Evolutionary conservation across 208 protist genomes (phyloP).

Genomic region (Herpetomonas tarakana): DNA sequence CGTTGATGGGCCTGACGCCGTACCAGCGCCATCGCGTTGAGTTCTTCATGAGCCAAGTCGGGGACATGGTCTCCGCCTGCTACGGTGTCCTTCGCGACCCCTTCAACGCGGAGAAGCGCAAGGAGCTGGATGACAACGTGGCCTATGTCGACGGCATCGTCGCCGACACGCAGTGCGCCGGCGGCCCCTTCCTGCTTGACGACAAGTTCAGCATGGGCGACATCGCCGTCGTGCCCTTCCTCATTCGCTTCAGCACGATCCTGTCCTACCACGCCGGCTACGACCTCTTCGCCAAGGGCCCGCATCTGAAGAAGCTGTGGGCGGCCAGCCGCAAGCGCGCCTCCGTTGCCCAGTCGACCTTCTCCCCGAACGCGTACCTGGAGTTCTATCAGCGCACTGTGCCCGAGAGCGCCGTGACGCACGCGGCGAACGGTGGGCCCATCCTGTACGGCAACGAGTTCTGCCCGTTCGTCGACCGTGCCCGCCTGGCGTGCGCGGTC

Average conservation of each 20-base stretch:
- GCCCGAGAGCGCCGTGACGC: constrained; percentile 32
- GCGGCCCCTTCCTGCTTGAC: constrained; percentile 66
- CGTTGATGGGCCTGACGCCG: constrained; percentile 40
- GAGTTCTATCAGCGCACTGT: constrained; percentile 30
- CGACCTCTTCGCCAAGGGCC: constrained; percentile 65
- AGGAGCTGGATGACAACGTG: constrained; percentile 41
- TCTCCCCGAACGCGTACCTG: constrained; percentile 36
- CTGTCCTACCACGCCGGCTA: constrained; percentile 65
- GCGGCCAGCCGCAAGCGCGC: constrained; percentile 37
- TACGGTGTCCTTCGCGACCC: constrained; percentile 50
- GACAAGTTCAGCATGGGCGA: constrained; percentile 76
- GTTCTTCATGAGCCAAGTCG: constrained; percentile 67
- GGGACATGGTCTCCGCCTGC: constrained; percentile 44
- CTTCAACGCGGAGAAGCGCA: constrained; percentile 52
- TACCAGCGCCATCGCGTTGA: constrained; percentile 61
- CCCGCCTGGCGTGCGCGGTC: constrained; percentile 43
- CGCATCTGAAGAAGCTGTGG: constrained; percentile 55
- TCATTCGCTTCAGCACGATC: constrained; percentile 43
- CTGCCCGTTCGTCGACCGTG: constrained; percentile 63
- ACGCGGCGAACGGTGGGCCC: constrained; percentile 23
- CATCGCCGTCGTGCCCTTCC: constrained; percentile 65
- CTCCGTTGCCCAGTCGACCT: constrained; percentile 42
- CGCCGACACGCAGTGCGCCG: constrained; percentile 33
- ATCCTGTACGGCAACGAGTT: constrained; percentile 51
- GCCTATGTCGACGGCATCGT: constrained; percentile 67